These are phyloP conservation scores for Salix koriyanagi DNA, from an alignment of 345 rosid genomes.

Conservation along the genomic window DNA sequence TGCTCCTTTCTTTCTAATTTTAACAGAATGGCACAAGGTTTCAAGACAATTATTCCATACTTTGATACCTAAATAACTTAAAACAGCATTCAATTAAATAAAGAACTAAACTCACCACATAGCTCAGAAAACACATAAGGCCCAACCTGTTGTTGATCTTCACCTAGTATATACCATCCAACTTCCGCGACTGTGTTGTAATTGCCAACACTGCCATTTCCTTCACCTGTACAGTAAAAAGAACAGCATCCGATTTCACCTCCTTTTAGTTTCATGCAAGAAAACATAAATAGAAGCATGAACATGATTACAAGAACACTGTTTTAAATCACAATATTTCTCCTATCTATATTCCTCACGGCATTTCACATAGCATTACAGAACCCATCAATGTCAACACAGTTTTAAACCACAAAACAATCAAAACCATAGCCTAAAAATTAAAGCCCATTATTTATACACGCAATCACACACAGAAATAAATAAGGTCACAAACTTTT, in stretches of 20 bases:
- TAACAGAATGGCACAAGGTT: background rate
- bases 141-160: slow-evolving; percentile 62
- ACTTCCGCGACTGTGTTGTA: slow-evolving; percentile 28
- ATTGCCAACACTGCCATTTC: background rate
- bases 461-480: background rate
- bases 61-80: slow-evolving; percentile 2
- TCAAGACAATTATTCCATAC: slow-evolving; percentile 16
- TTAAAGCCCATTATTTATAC: background rate
- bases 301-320: background rate
- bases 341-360: background rate
- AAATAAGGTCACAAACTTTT: background rate
- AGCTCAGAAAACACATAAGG: slow-evolving; percentile 71
- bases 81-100: background rate
- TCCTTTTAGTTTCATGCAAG: background rate
- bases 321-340: background rate
- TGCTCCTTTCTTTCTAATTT: background rate
- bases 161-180: slow-evolving; percentile 81
- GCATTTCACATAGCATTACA: background rate
- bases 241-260: background rate
- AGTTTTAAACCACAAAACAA: background rate
- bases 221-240: slow-evolving; percentile 9
- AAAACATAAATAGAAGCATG: background rate
- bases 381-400: background rate
- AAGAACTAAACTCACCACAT: slow-evolving; percentile 45
- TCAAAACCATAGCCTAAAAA: background rate